Conservation (phyloP, 108 stramenopile species). For the Pseudonitzschia pungens region DNA sequence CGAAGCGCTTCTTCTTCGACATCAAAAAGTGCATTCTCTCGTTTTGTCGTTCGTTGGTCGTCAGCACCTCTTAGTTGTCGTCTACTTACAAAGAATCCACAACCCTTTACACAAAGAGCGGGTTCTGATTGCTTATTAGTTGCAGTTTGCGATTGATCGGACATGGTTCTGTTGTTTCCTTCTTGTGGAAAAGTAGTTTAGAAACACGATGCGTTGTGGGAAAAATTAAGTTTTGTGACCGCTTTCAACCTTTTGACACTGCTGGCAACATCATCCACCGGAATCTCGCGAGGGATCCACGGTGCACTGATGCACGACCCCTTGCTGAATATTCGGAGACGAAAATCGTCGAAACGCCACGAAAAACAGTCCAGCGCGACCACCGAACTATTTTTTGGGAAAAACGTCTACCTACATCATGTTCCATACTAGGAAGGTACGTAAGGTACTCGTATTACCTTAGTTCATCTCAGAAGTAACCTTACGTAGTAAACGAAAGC, state of each 20-base stretch:
- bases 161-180: conserved; percentile 49
- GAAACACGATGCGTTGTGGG: background rate
- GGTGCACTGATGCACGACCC: background rate
- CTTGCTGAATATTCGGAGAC: background rate
- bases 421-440: no score
- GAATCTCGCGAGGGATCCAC: background rate
- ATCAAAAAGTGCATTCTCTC: no score
- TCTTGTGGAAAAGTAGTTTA: background rate
- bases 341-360: conserved; percentile 1
- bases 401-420: background rate
- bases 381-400: no score
- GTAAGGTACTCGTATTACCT: background rate
- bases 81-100: conserved; percentile 87
- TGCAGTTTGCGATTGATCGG: conserved; percentile 76
- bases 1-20: no score
- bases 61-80: background rate
- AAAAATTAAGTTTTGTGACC: background rate
- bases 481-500: no score
- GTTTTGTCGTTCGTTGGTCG: background rate
- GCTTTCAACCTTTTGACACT: background rate
- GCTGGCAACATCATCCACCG: background rate
- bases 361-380: background rate
- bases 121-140: conserved; percentile 63
- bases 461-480: no score
- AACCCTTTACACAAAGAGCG: conserved; percentile 79